Base-by-base conservation (phyloP, 306 rosid species). In the Gillenia trifoliata region DNA sequence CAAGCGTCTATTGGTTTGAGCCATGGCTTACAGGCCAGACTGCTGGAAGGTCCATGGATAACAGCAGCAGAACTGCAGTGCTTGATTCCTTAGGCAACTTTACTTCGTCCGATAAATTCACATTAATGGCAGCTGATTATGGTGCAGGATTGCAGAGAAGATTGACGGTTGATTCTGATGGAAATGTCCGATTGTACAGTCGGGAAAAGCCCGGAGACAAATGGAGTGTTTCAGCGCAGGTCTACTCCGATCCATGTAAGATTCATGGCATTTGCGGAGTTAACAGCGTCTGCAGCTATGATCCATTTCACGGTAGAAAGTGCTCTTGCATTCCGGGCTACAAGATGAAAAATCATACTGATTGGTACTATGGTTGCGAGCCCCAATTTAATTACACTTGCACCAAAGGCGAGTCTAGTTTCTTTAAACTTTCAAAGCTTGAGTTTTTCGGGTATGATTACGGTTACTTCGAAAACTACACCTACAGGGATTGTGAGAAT, bases 251-350 rank as follows among this genome's bases (percentile, higher is more conserved):
- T 28, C 85, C 83, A 11, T 89, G 93, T 68, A 78, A 19, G 2
- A 75, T 86, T 72, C 89, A 83, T 63, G 91, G 93, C 36, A 23
- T 80, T 65, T 87, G 91, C 68, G 91, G 89, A 1, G 28, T 77
- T 12, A 85, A 85, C 17, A 82, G 87, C 56, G 12, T 75, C 31
- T 85, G 89, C 40, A 60, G 66, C 61, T 82, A 78, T 38, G 41
- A 69, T 67, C 75, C 52, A 28, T 26, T 57, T 1, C 6, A 3
- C 16, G 74, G 72, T 3, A 22, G 67, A 11, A 74, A 16, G 28
- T 88, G 91, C 40, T 66, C 79, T 25, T 85, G 88, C 34, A 75
- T 85, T 59, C 86, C 84, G 0, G 91, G 91, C 5, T 83, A 76
- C 23, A 71, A 68, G 56, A 64, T 77, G 77, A 68, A 49, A 62